Conservation (phyloP, 2,329 filamentous ascomycete species). For the Alternaria solani region DNA sequence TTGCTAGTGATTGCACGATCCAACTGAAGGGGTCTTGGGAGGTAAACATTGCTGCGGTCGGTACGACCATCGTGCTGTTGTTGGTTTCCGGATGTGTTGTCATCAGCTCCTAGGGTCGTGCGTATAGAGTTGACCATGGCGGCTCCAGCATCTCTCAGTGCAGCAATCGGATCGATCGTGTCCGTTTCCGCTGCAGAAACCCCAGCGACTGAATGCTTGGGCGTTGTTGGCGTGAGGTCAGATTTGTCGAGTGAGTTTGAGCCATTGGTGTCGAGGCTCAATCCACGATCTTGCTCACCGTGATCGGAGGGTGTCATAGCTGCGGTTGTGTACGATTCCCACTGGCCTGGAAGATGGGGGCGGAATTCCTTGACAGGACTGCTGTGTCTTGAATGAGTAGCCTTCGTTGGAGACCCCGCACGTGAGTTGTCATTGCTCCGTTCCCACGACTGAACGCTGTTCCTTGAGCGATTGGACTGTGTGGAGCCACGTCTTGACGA, state of each 20-base stretch:
- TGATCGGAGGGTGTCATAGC: constrained; percentile 44
- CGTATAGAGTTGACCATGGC: constrained; percentile 59
- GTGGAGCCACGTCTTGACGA: constrained; percentile 57
- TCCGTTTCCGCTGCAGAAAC: constrained; percentile 27
- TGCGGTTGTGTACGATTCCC: constrained; percentile 60
- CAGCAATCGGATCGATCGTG: constrained; percentile 49
- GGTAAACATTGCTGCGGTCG: constrained; percentile 46
- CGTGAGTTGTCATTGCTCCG: constrained; percentile 49
- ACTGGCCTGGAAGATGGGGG: constrained; percentile 62
- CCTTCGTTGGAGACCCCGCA: constrained; percentile 43
- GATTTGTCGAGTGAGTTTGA: constrained; percentile 35
- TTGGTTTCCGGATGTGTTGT: constrained; percentile 29
- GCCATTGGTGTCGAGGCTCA: constrained; percentile 19
- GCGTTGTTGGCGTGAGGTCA: constrained; percentile 49
- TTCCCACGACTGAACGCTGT: constrained; percentile 52
- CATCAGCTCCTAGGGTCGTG: constrained; percentile 44
- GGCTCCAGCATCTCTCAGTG: constrained; percentile 57
- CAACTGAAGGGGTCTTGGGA: constrained; percentile 49
- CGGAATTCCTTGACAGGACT: constrained; percentile 53
- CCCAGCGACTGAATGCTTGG: constrained; percentile 41
- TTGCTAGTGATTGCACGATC: constrained; percentile 48
- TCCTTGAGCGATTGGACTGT: constrained; percentile 53
- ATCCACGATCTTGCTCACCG: constrained; percentile 39
- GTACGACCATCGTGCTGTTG: constrained; percentile 11
- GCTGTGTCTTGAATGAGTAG: constrained; percentile 47